phyloP scores from a whole-genome alignment of 2,329 filamentous ascomycete genomes.

The Aspergillus fischeri region DNA sequence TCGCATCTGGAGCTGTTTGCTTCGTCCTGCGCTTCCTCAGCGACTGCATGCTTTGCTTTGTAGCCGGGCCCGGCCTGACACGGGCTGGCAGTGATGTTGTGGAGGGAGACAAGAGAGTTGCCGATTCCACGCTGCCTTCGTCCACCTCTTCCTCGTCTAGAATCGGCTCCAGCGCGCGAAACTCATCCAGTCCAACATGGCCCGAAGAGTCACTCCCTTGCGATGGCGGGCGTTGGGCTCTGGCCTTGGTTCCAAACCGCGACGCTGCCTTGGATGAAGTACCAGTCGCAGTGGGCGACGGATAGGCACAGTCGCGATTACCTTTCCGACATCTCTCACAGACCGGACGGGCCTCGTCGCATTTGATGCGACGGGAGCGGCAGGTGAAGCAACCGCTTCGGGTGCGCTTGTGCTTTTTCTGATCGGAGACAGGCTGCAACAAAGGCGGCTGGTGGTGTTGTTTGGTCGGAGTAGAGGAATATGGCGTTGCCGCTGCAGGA shows the following conservation, averaged over 20 bases:
- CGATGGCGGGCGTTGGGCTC: conserved; percentile 33
- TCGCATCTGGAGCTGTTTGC: conserved; percentile 26
- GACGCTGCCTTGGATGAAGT: conserved; percentile 42
- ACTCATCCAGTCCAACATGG: conserved; percentile 41
- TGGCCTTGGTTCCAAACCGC: conserved; percentile 41
- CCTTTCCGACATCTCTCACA: conserved; percentile 93
- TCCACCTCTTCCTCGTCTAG: conserved; percentile 43
- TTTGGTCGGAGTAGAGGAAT: conserved; percentile 16
- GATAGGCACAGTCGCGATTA: conserved; percentile 84
- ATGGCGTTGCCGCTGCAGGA: conserved; percentile 8
- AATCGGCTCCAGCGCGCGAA: conserved; percentile 35
- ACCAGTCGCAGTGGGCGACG: conserved; percentile 50
- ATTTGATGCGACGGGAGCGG: conserved; percentile 84
- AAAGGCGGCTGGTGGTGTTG: conserved; percentile 25
- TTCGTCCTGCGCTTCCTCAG: conserved; percentile 24
- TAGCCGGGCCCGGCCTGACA: conserved; percentile 18
- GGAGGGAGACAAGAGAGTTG: conserved; percentile 20
- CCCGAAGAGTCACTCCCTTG: conserved; percentile 51
- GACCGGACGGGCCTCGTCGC: conserved; percentile 80
- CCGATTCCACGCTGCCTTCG: conserved; percentile 17
- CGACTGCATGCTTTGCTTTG: conserved; percentile 29
- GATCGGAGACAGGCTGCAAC: conserved; percentile 48
- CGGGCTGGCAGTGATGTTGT: conserved; percentile 16
- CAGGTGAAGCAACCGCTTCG: conserved; percentile 94
- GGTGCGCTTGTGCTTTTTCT: conserved; percentile 88